These are phyloP conservation scores for Raddia distichophylla DNA, from an alignment of 176 grass and related monocot genomes.

Conservation along the genomic window DNA sequence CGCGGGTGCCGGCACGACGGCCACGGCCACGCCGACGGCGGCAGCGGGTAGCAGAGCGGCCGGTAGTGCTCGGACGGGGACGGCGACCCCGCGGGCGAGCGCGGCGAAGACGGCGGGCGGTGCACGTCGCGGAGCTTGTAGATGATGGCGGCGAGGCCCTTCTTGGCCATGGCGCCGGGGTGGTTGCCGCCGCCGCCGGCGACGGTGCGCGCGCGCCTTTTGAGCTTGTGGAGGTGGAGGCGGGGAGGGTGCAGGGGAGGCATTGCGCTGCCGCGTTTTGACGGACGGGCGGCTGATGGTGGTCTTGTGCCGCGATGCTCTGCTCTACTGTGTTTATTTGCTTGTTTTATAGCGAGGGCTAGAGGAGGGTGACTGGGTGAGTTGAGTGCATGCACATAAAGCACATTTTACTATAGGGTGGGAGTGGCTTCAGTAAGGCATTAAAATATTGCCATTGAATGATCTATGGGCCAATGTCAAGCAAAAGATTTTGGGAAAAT, in stretches of 20 bases:
- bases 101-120: neutral
- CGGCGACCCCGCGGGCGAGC: neutral
- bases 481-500: neutral
- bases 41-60: constrained; percentile 54
- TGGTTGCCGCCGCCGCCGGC: neutral
- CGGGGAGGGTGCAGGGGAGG: constrained; percentile 56
- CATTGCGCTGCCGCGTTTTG: constrained; percentile 46
- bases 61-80: constrained; percentile 19
- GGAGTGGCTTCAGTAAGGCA: constrained; percentile 45
- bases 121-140: constrained; percentile 58
- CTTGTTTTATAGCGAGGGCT: constrained; percentile 38
- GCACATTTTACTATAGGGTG: constrained; percentile 40
- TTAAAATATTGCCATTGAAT: constrained; percentile 52
- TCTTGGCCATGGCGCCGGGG: constrained; percentile 48
- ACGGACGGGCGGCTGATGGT: constrained; percentile 32
- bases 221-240: constrained; percentile 53
- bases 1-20: constrained; percentile 80
- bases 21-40: constrained; percentile 70
- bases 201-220: constrained; percentile 34
- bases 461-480: constrained; percentile 16
- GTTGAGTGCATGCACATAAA: neutral
- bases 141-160: constrained; percentile 53
- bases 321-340: constrained; percentile 12
- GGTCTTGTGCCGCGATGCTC: constrained; percentile 25
- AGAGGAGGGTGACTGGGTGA: neutral